Evolutionary conservation across 2,329 filamentous ascomycete species (phyloP).

Genomic region (Sarocladium strictum): DNA sequence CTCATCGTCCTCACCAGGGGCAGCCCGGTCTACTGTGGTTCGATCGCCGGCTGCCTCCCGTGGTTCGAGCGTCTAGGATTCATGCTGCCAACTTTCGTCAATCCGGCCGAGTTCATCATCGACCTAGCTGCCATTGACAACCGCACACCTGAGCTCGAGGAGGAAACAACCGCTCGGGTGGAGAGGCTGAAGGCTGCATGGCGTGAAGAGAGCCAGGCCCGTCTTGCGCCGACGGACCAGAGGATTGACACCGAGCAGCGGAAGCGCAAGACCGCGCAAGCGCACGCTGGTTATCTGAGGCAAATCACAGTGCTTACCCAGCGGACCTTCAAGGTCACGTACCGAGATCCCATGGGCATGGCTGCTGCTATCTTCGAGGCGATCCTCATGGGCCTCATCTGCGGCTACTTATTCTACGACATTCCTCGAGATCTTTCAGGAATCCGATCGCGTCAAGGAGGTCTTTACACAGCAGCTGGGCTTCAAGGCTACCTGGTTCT

Average conservation of each 20-base stretch:
- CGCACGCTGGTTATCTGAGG: constrained; percentile 51
- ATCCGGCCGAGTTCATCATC: constrained; percentile 71
- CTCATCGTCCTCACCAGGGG: constrained; percentile 64
- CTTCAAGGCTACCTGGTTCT: constrained; percentile 73
- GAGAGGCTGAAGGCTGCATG: constrained; percentile 56
- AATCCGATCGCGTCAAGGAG: constrained; percentile 67
- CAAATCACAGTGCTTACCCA: constrained; percentile 62
- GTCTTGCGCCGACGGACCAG: constrained; percentile 18
- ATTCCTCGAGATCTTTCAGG: constrained; percentile 61
- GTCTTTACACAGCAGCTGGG: constrained; percentile 64
- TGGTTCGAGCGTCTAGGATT: constrained; percentile 60
- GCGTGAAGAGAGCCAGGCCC: constrained; percentile 33
- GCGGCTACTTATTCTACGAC: constrained; percentile 66
- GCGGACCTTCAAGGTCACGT: constrained; percentile 64
- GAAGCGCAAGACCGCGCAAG: constrained; percentile 21
- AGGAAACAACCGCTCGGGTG: constrained; percentile 52
- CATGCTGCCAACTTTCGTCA: constrained; percentile 63
- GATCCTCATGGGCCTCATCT: constrained; percentile 63
- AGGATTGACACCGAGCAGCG: constrained; percentile 7
- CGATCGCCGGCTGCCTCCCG: constrained; percentile 47
- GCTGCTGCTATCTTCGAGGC: constrained; percentile 64
- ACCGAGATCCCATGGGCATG: constrained; percentile 73
- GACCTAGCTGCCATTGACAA: constrained; percentile 71
- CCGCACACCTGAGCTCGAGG: constrained; percentile 60
- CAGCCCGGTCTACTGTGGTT: constrained; percentile 62